Conservation (phyloP, 2,329 filamentous ascomycete genomes). For the Apiospora aurea region DNA sequence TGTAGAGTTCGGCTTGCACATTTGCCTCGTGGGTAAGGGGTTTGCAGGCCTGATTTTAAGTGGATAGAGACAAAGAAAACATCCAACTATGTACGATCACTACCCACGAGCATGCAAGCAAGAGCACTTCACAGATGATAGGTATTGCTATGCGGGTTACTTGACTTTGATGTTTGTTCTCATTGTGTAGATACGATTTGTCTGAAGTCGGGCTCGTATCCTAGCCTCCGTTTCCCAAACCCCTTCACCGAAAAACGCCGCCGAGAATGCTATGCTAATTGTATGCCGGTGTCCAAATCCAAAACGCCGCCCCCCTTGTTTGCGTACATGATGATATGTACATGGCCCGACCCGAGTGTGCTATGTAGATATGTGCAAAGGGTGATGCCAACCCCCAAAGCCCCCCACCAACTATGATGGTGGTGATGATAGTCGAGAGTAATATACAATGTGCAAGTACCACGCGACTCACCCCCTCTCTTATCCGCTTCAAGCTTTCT, state of each 20-base stretch:
- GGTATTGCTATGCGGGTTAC: neutral
- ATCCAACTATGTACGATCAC: too few species aligned
- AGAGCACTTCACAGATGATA: neutral
- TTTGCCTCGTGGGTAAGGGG: neutral
- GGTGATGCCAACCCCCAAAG: neutral
- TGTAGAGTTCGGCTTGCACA: neutral
- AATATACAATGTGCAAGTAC: neutral
- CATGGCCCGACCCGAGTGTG: neutral
- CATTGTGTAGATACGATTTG: constrained; percentile 15
- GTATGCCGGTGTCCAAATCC: neutral
- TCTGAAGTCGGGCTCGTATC: neutral
- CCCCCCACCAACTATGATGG: neutral
- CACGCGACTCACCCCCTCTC: neutral
- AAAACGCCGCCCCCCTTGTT: neutral
- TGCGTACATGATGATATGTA: neutral
- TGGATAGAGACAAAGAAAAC: too few species aligned
- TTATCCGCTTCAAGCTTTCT: neutral
- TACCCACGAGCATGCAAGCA: neutral
- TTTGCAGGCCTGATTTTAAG: neutral
- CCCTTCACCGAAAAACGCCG: neutral
- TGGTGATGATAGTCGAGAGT: neutral
- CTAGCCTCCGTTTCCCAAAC: neutral
- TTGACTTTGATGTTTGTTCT: neutral
- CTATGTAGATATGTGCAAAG: neutral
- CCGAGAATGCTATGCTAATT: neutral